Evolutionary conservation across 139 green algal genomes (phyloP), one percentile per base, ranked within the genome.

Genomic region (Pleodorina starrii): DNA sequence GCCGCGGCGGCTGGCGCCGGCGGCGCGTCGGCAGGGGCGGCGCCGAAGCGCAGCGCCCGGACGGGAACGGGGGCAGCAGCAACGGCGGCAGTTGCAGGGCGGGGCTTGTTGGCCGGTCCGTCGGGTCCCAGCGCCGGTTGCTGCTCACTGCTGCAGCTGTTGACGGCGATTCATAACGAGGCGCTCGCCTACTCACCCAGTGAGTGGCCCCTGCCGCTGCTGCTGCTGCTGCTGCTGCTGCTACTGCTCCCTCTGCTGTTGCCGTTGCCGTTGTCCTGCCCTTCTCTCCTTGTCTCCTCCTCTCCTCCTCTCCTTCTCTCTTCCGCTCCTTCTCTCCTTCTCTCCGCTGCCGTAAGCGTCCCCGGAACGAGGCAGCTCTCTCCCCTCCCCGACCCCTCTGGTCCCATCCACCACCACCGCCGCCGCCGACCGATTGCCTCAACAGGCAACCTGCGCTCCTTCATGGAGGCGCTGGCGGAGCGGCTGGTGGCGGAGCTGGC

Each of bases 401-500:
- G n/a, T n/a, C n/a, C n/a, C n/a, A n/a, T n/a, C n/a, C n/a, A n/a
- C n/a, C n/a, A n/a, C n/a, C n/a, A n/a, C n/a, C n/a, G n/a, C n/a
- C n/a, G n/a, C n/a, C n/a, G n/a, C n/a, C n/a, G n/a, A n/a, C n/a
- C n/a, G n/a, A n/a, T n/a, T 66, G 54, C 54, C 7, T 60, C 14
- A 17, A 10, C 69, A 89, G 84, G 84, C 84, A 89, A 89, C 84
- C 84, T 89, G 69, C 50, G 36, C 3, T 82, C 84, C 48, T 89
- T 89, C 84, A 81, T 89, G 84, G 84, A 83, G 84, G 84, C 84
- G 5, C 71, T 89, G 69, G 84, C 69, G 48, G 84, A 89, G 84
- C 84, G 60, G 0, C 69, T 89, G 25, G 84, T 89, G 84, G 59
- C 57, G 1, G 43, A 59, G 44, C 48, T 89, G 46, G 7, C 2